These are phyloP conservation scores for Sphaerulina vaccinii DNA, from an alignment of 2,329 filamentous ascomycete species.

Conservation along the genomic window DNA sequence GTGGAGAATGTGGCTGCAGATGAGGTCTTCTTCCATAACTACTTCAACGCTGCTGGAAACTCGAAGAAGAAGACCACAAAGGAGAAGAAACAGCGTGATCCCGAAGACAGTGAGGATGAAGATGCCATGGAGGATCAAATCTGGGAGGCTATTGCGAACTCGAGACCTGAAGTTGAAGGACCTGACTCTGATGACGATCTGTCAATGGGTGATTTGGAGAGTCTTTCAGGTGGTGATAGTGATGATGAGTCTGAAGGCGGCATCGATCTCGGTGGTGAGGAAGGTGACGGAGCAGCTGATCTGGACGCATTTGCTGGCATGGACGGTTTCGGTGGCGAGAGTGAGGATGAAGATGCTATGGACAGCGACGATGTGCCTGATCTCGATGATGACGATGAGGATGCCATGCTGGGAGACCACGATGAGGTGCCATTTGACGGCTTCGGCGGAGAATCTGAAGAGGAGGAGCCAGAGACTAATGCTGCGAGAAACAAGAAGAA, in stretches of 20 bases:
- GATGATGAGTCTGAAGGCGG: conserved; percentile 49
- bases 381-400: conserved; percentile 43
- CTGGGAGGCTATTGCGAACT: conserved; percentile 85
- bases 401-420: conserved; percentile 44
- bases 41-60: conserved; percentile 71
- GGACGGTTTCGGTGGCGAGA: conserved; percentile 28
- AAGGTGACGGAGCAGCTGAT: conserved; percentile 39
- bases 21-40: conserved; percentile 97
- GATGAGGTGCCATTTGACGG: conserved; percentile 55
- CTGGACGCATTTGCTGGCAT: conserved; percentile 43
- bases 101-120: conserved; percentile 44
- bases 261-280: conserved; percentile 45
- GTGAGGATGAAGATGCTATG: conserved; percentile 52
- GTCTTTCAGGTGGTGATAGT: conserved; percentile 39
- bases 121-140: conserved; percentile 65
- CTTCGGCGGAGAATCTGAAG: conserved; percentile 54
- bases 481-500: conserved; percentile 42
- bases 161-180: conserved; percentile 72
- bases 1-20: conserved; percentile 83
- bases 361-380: conserved; percentile 56
- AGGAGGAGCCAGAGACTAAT: conserved; percentile 44
- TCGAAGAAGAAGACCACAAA: conserved; percentile 58
- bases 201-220: conserved; percentile 50
- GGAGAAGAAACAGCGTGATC: conserved; percentile 50
- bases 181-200: conserved; percentile 58